Evolutionary conservation across 2,329 filamentous ascomycete species (phyloP), one percentile per base, ranked within the genome.

Genomic region (Alternaria angustiovoidea): DNA sequence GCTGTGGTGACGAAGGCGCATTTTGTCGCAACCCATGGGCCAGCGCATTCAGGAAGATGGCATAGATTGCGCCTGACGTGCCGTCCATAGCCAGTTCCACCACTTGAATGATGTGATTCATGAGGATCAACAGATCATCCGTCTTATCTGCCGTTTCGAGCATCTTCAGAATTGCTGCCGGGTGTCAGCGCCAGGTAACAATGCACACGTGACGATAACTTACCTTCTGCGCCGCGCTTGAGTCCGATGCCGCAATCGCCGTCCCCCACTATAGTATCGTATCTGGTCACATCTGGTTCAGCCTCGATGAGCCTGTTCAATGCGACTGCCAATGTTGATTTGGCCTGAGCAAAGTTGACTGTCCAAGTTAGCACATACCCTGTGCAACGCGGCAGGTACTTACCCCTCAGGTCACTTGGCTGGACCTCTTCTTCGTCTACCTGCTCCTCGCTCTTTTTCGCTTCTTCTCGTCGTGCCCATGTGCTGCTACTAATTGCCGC

Each of bases 11-110:
- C 16, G 80, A 79, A 1, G 80, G 77, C 59, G 84, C 81, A 67
- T 88, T 85, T n/a, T 81, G 79, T 49, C 85, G 82, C 18, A 89
- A 77, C n/a, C 86, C 88, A 64, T 90, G 87, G 22, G 92, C 88
- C 6, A 97, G 88, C 0, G 93, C 89, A 76, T 96, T 96, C 62
- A 97, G 84, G 84, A 96, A 97, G 77, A 97, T 97, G 73, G 92
- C 91, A 75, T 91, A 92, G 56, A 92, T 85, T 24, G 90, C 90
- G n/a, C 90, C 90, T 1, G 88, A 90, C 3, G 90, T 92, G 51
- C 90, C 90, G 72, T 91, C 90, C 89, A 92, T 92, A 58, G 81
- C 86, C 41, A 84, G 85, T 74, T 92, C 90, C 16, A 92, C 87
- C 2, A 89, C 83, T 30, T 83, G 83, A 57, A 87, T 87, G 65